Evolutionary conservation across 2,329 filamentous ascomycete genomes (phyloP), one percentile per base, ranked within the genome.

Genomic region (Arthrobotrys sinensis): DNA sequence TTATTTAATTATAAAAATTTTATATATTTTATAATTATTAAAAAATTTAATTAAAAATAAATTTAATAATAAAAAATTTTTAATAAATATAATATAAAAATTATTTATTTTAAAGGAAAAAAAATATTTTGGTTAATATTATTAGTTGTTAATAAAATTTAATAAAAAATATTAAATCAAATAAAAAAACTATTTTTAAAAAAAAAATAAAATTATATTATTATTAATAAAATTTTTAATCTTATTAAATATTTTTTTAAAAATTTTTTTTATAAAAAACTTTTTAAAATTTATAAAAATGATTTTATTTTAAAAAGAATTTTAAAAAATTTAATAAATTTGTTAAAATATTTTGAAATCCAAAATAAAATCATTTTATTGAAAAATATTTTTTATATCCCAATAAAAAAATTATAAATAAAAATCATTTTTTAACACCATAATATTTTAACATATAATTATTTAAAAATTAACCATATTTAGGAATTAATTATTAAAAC

Each of bases 151-250:
- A 38, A 57, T 28, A 7, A 36, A 38, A 57, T 38, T 38, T 57
- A 5, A 57, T 57, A 6, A 38, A 57, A 57, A 38, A 57, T 4
- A 38, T 57, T 8, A 16, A 57, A 38, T 38, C n/a, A n/a, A 38
- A 57, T 57, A 36, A 57, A 57, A 38, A 38, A 38, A 11, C 14
- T 3, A 38, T 38, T 38, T 8, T 38, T 3, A 38, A 38, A 38
- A n/a, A 38, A 38, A 14, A 38, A 38, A 38, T 6, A 67, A 11
- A 24, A 67, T 67, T 67, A 67, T 48, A 4, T 38, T 32, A 64
- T n/a, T 67, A 45, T 57, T 78, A 38, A 38, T 43, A 43, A 60
- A 69, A 28, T 32, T 62, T 65, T 57, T 53, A 68, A 28, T n/a
- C n/a, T 57, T 57, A 38, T 38, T 10, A 38, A 38, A 50, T n/a